These are phyloP conservation scores for Daldinia childiae DNA, from an alignment of 495 filamentous ascomycete genomes.

Conservation along the genomic window DNA sequence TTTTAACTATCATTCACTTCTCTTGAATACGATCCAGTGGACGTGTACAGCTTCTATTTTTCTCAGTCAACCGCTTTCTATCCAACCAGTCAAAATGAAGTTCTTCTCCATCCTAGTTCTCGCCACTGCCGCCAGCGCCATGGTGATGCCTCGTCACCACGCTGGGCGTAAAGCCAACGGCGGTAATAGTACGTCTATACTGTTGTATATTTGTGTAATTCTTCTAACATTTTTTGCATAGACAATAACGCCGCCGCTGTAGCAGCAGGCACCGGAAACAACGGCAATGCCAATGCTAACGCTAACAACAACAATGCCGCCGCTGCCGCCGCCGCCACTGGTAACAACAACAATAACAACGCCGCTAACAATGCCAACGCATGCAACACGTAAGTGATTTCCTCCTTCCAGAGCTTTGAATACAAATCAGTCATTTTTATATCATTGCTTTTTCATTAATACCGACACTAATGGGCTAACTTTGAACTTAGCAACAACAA, in stretches of 20 bases:
- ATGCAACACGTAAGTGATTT: slow-evolving; percentile 14
- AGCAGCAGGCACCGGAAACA: slow-evolving; percentile 7
- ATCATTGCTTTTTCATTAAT: neutral
- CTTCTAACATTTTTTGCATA: slow-evolving; percentile 6
- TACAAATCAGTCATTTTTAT: neutral
- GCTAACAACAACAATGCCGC: slow-evolving; percentile 8
- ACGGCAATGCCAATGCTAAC: slow-evolving; percentile 16
- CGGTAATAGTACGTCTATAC: slow-evolving; percentile 17
- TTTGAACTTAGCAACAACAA: slow-evolving; percentile 32
- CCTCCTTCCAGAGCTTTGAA: neutral
- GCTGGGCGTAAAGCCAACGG: slow-evolving; percentile 37
- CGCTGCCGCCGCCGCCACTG: neutral
- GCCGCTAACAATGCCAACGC: slow-evolving; percentile 22
- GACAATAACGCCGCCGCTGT: slow-evolving; percentile 2
- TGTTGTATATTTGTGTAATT: neutral
- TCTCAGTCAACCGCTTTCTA: slow-evolving; percentile 13
- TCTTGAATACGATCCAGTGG: slow-evolving; percentile 19
- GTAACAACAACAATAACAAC: neutral
- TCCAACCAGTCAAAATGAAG: slow-evolving; percentile 40
- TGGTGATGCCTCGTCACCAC: slow-evolving; percentile 45
- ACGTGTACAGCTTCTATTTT: slow-evolving; percentile 24
- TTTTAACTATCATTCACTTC: slow-evolving; percentile 33
- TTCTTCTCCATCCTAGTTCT: slow-evolving; percentile 43
- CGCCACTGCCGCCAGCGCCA: slow-evolving; percentile 40
- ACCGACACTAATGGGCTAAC: slow-evolving; percentile 10